Percentiles rank a stretch among this genome's conserved stretches.
phyloP scores from a whole-genome alignment of 148 eudicot species.

The Rhododendron williamsianum region DNA sequence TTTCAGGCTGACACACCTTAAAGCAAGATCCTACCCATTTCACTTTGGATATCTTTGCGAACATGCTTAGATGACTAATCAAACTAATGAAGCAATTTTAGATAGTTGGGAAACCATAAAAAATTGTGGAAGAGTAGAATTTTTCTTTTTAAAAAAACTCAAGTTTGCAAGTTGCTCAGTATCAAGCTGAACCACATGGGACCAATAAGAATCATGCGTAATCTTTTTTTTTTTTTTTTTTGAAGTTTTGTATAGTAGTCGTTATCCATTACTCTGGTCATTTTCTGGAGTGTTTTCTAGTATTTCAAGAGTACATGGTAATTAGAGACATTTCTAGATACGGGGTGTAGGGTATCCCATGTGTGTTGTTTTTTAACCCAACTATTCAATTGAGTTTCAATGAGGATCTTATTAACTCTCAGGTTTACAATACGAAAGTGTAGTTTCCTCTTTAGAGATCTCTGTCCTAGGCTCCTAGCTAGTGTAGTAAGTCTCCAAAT shows the following conservation, averaged over 20 bases:
- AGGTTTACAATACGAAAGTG: neutral
- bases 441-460: neutral
- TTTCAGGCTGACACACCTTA: neutral
- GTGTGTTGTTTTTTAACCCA: neutral
- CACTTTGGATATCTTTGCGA: neutral
- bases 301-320: neutral
- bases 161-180: neutral
- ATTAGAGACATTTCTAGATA: neutral
- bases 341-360: neutral
- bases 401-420: neutral
- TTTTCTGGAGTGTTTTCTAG: neutral
- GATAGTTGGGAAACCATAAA: neutral
- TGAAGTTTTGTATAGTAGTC: neutral
- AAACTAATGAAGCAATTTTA: neutral
- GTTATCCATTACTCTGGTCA: neutral
- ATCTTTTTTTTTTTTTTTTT: neutral
- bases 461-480: neutral
- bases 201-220: neutral
- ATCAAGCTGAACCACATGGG: neutral
- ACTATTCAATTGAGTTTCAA: neutral
- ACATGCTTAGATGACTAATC: neutral
- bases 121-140: neutral
- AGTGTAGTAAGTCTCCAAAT: neutral
- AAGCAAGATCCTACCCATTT: neutral
- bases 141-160: neutral